Base-by-base conservation (phyloP, 2,329 filamentous ascomycete species). In the Macrophomina tecta region DNA sequence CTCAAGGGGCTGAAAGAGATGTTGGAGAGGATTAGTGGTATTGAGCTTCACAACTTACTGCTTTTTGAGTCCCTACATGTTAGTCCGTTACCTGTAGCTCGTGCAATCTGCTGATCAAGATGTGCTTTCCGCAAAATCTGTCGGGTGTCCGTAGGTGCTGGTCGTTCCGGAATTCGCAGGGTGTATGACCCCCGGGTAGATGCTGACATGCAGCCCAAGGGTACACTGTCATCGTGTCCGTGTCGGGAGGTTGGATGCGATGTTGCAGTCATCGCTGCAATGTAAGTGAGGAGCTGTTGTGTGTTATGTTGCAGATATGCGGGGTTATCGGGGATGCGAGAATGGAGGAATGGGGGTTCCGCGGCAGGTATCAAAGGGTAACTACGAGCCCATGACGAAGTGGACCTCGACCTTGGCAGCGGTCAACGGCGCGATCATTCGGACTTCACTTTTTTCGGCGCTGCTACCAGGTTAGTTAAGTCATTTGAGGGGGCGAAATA, bases 371-470 rank as follows among this genome's bases (percentile, higher is more conserved):
- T 32, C 40, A 62, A 18, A 32, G 34, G 38, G 38, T 42, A 62
- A 61, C 18, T 58, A 23, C n/a, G 14, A 14, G 42, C 28, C 46
- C 40, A 28, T 40, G 52, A 34, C 40, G 51, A 45, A 46, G 62
- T 36, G 52, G 38, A 46, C 36, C 62, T 65, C 62, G 53, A 40
- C 62, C 62, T 55, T 53, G 62, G 62, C 62, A n/a, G 42, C 56
- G 40, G 46, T 12, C 34, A 23, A 56, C 56, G 52, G 56, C 28
- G 56, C 28, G 45, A 52, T 62, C 56, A 66, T 45, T 61, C 55
- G 32, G 64, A 66, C 55, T 66, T 66, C 32, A 62, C 64, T 62
- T 62, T 61, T 28, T 66, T 66, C 30, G 58, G 55, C 23, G 56
- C 64, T 66, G 56, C 36, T 8, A 38, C 6, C 18, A 16, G 28